Evolutionary conservation across 1,139 yeast species (phyloP).

Genomic region (Suhomyces atakaporum): DNA sequence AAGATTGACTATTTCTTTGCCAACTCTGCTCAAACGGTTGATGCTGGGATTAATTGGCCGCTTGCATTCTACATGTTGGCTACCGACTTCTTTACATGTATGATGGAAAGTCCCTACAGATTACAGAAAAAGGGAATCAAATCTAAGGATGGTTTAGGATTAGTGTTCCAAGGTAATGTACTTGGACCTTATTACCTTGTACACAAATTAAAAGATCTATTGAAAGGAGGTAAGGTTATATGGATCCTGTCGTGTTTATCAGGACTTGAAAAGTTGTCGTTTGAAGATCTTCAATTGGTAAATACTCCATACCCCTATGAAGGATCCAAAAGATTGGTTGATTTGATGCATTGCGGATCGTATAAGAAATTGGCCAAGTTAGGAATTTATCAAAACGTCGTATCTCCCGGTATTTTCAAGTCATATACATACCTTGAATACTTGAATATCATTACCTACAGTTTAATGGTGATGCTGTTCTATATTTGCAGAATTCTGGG

Average conservation of each 20-base stretch:
- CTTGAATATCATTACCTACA: slow-evolving; percentile 73
- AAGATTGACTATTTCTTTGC: slow-evolving; percentile 76
- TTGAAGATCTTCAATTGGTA: slow-evolving; percentile 72
- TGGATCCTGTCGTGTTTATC: slow-evolving; percentile 90
- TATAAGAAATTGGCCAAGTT: slow-evolving; percentile 48
- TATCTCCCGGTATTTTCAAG: slow-evolving; percentile 93
- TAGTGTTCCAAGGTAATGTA: slow-evolving; percentile 92
- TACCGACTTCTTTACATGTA: slow-evolving; percentile 70
- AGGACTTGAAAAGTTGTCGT: slow-evolving; percentile 65
- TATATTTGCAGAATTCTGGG: slow-evolving; percentile 83
- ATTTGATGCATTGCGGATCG: slow-evolving; percentile 75
- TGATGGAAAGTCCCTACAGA: slow-evolving; percentile 83
- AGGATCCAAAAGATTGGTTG: slow-evolving; percentile 88
- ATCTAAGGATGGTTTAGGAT: slow-evolving; percentile 74
- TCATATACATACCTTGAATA: slow-evolving; percentile 78
- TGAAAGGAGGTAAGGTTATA: slow-evolving; percentile 64
- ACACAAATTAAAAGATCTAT: slow-evolving; percentile 56
- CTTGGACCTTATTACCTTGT: slow-evolving; percentile 89
- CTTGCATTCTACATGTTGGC: slow-evolving; percentile 70
- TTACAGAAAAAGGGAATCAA: slow-evolving; percentile 74
- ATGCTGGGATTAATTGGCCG: slow-evolving; percentile 83
- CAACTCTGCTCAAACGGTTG: slow-evolving; percentile 89
- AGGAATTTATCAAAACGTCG: slow-evolving; percentile 70
- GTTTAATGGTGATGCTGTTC: slow-evolving; percentile 83
- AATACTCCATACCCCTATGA: slow-evolving; percentile 74